Evolutionary conservation across 2,329 filamentous ascomycete species (phyloP).

Genomic region (Alternaria incomplexa): DNA sequence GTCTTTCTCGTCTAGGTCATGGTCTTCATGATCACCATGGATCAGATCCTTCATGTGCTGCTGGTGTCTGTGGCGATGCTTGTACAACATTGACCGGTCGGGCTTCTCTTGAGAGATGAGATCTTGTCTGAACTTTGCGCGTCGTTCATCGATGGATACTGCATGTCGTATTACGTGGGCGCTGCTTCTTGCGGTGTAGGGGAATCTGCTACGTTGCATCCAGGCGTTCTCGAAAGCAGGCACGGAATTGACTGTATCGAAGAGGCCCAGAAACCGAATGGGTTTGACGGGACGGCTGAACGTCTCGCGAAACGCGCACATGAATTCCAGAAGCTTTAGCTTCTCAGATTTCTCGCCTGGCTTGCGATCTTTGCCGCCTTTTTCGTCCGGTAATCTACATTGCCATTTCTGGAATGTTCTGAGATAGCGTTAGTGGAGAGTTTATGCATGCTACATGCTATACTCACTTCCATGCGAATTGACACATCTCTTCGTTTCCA

Average conservation of each 20-base stretch:
- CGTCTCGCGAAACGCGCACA: constrained; percentile 81
- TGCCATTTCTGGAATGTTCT: constrained; percentile 75
- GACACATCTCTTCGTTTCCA: constrained; percentile 84
- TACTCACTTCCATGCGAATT: constrained; percentile 75
- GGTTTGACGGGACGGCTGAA: constrained; percentile 77
- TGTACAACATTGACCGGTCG: constrained; percentile 33
- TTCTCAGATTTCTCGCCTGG: constrained; percentile 58
- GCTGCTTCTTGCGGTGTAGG: constrained; percentile 65
- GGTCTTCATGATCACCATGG: constrained; percentile 19
- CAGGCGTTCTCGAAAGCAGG: constrained; percentile 75
- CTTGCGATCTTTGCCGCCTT: constrained; percentile 32
- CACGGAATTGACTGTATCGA: constrained; percentile 83
- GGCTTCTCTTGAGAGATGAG: constrained; percentile 60
- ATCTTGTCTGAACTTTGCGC: constrained; percentile 75
- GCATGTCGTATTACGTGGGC: constrained; percentile 70
- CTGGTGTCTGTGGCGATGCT: constrained; percentile 31
- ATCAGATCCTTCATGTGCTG: constrained; percentile 18
- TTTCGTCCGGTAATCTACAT: constrained; percentile 53
- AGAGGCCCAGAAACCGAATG: constrained; percentile 78
- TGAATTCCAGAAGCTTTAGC: constrained; percentile 72
- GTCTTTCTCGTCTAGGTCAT: constrained; percentile 17
- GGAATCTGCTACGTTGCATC: constrained; percentile 80
- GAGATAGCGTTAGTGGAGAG: not conserved
- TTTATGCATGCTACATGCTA: not conserved
- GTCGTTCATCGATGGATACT: constrained; percentile 72